Evolutionary conservation across 129 eudicot genomes (phyloP).

Genomic region (Pseudognaphalium luteoalbum): DNA sequence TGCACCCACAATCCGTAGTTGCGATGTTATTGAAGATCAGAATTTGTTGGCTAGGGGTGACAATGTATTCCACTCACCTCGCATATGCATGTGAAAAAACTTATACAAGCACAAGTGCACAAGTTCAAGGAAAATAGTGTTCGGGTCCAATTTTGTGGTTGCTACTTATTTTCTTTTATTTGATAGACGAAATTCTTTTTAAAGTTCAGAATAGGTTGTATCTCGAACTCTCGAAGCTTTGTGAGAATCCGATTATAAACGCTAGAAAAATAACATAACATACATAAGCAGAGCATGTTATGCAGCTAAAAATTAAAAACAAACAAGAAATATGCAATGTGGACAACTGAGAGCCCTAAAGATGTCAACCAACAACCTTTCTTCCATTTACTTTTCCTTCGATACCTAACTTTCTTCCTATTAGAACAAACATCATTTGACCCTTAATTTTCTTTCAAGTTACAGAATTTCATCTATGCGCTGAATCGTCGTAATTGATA

Average conservation of each 20-base stretch:
- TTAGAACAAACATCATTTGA: conserved; percentile 1
- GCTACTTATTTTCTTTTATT: too few species aligned
- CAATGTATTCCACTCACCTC: not conserved
- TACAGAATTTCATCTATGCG: not conserved
- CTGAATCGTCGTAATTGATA: not conserved
- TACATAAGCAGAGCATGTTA: not conserved
- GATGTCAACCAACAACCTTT: conserved; percentile 2
- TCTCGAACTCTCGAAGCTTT: too few species aligned
- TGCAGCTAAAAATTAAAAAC: conserved; percentile 4
- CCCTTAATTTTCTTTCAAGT: conserved; percentile 11
- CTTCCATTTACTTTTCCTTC: conserved; percentile 19
- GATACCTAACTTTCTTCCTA: conserved; percentile 23
- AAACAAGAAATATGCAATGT: conserved; percentile 7
- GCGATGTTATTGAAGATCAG: not conserved
- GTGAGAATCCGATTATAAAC: too few species aligned
- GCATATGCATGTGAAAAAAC: not conserved
- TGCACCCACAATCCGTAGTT: not conserved
- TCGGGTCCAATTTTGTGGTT: too few species aligned
- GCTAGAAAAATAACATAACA: too few species aligned
- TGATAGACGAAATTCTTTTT: too few species aligned
- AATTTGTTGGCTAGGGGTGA: not conserved
- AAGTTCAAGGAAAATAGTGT: too few species aligned
- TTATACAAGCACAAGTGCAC: not conserved
- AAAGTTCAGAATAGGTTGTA: too few species aligned
- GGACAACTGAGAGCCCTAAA: conserved; percentile 9